Evolutionary conservation across 768 basidiomycete species (phyloP).

Genomic region (Termitomyces sp.): DNA sequence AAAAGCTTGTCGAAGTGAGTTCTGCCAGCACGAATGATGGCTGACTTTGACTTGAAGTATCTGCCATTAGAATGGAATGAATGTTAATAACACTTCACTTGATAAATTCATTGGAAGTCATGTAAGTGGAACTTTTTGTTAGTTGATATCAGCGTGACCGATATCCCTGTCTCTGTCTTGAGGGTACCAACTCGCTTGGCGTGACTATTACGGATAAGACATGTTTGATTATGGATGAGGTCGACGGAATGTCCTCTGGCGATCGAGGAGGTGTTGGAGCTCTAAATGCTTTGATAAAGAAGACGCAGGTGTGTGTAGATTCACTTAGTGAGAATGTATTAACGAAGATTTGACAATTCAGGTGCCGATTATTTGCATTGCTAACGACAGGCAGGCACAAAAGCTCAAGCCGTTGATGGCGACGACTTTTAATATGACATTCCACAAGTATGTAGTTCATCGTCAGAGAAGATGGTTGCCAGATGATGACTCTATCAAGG

Average conservation of each 20-base stretch:
- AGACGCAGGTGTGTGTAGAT: conserved; percentile 59
- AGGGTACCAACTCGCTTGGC: conserved; percentile 64
- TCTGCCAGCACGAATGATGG: background rate
- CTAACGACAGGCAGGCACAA: conserved; percentile 81
- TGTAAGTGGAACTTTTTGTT: conserved; percentile 26
- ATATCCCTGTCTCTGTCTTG: background rate
- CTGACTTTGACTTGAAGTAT: background rate
- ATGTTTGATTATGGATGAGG: conserved; percentile 98
- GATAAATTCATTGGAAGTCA: conserved; percentile 75
- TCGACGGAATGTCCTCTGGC: conserved; percentile 98
- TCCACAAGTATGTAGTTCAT: conserved; percentile 57
- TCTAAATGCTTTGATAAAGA: conserved; percentile 85
- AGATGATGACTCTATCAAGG: conserved; percentile 32
- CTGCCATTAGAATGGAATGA: conserved; percentile 66
- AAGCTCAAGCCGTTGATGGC: conserved; percentile 83
- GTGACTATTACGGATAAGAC: conserved; percentile 72
- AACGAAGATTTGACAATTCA: conserved; percentile 21
- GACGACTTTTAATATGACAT: conserved; percentile 71
- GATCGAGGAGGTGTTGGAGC: conserved; percentile 97
- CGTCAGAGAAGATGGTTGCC: background rate
- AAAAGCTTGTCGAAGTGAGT: conserved; percentile 89
- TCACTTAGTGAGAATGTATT: background rate
- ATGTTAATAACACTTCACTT: conserved; percentile 82
- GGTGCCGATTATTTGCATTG: conserved; percentile 97
- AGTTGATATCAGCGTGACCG: too few relatives aligned